phyloP scores from a whole-genome alignment of 1,284 basidiomycete species.

The Ganoderma sp. region DNA sequence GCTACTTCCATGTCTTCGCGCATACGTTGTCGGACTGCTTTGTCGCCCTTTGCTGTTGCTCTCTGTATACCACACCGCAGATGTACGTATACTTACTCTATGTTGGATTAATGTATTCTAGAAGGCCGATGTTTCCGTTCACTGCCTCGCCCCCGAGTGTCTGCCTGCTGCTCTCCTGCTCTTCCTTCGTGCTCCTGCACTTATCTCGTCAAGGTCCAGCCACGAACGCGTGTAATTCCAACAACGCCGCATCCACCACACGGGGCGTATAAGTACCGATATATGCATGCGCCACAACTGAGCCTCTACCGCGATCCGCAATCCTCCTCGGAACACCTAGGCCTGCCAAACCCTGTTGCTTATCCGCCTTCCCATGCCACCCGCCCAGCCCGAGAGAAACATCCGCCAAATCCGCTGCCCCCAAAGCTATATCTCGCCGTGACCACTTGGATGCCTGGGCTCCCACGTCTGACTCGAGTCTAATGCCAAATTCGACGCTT shows the following conservation, averaged over 20 bases:
- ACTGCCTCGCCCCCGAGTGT: background rate
- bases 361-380: background rate
- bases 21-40: background rate
- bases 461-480: too few relatives aligned
- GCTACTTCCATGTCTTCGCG: too few relatives aligned
- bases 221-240: background rate
- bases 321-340: background rate
- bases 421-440: background rate
- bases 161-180: background rate
- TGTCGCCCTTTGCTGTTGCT: background rate
- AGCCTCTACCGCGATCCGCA: background rate
- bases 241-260: background rate
- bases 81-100: background rate
- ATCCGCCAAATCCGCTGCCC: too few relatives aligned
- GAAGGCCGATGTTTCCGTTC: background rate
- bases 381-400: background rate
- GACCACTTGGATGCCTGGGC: too few relatives aligned
- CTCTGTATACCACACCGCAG: background rate
- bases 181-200: too few relatives aligned
- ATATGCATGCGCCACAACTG: background rate
- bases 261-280: too few relatives aligned
- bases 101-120: constrained; percentile 3
- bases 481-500: too few relatives aligned
- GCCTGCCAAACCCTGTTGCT: background rate
- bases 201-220: background rate